Percentiles rank a stretch among this genome's conserved stretches.
These are phyloP conservation scores for Eruca vesicaria DNA, from an alignment of 441 rosid genomes.

Conservation along the genomic window DNA sequence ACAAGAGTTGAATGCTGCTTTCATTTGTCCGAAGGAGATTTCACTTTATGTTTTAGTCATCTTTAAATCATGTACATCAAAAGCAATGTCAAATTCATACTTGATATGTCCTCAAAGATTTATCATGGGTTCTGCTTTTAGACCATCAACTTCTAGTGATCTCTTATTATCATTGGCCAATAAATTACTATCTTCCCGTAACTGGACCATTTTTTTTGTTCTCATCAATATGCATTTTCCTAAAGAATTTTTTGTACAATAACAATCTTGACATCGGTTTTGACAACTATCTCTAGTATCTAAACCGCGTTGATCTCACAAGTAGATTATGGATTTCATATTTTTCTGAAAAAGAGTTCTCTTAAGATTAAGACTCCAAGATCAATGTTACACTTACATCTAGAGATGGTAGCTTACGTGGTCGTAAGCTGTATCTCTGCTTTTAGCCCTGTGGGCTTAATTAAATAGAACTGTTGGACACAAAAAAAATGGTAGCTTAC, in stretches of 20 bases:
- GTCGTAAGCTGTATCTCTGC: too few species aligned
- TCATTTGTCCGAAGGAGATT: neutral
- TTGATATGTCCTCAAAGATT: conserved; percentile 8
- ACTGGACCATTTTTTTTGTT: neutral
- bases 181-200: conserved; percentile 4
- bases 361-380: too few species aligned
- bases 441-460: too few species aligned
- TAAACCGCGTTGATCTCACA: neutral
- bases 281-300: too few species aligned
- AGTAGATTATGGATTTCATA: too few species aligned
- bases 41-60: conserved; percentile 27
- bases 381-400: too few species aligned
- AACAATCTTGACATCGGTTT: too few species aligned
- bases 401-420: too few species aligned
- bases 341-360: too few species aligned
- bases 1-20: conserved; percentile 19
- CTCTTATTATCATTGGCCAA: neutral
- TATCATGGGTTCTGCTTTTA: conserved; percentile 22
- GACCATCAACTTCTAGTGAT: conserved; percentile 34
- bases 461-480: too few species aligned
- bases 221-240: neutral
- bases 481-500: too few species aligned
- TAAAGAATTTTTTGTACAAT: neutral
- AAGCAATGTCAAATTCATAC: conserved; percentile 23
- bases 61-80: conserved; percentile 28